Evolutionary conservation across 768 basidiomycete genomes (phyloP).

Genomic region (Lyophyllum atratum): DNA sequence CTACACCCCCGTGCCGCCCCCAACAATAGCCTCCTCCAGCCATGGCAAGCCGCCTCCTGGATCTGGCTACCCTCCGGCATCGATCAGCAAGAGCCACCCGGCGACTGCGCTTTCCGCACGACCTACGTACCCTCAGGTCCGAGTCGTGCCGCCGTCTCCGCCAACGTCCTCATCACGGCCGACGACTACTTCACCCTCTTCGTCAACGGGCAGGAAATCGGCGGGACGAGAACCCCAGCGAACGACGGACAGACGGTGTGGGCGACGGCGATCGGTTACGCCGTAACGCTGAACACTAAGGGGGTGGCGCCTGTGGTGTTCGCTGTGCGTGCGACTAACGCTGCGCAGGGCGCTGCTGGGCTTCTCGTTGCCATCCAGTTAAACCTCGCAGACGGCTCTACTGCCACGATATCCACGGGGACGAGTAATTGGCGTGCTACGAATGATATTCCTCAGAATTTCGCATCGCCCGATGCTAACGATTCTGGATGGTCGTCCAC

Average conservation of each 20-base stretch:
- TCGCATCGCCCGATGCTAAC: background rate
- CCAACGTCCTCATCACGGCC: conserved; percentile 6
- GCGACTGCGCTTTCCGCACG: conserved; percentile 5
- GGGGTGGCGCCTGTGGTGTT: conserved; percentile 4
- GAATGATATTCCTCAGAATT: conserved; percentile 3
- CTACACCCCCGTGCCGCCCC: background rate
- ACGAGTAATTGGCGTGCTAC: background rate
- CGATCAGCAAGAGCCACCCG: background rate
- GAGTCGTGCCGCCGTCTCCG: conserved; percentile 2
- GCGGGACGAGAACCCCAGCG: conserved; percentile 1
- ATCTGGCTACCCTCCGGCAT: conserved; percentile 3
- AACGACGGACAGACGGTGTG: conserved; percentile 3
- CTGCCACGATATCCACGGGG: conserved; percentile 1
- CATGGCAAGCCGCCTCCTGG: conserved; percentile 8
- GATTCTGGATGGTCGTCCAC: conserved; percentile 7
- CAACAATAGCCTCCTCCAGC: background rate
- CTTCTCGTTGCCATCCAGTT: conserved; percentile 3
- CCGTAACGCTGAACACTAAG: conserved; percentile 2
- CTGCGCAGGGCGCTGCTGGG: background rate
- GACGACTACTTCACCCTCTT: conserved; percentile 12
- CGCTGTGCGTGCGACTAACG: conserved; percentile 1
- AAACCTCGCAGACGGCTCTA: conserved; percentile 7
- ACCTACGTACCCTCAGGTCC: conserved; percentile 3
- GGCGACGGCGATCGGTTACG: conserved; percentile 3
- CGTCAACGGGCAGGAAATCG: conserved; percentile 8